Evolutionary conservation across 768 basidiomycete genomes (phyloP).

Genomic region (Tricholoma furcatifolium): DNA sequence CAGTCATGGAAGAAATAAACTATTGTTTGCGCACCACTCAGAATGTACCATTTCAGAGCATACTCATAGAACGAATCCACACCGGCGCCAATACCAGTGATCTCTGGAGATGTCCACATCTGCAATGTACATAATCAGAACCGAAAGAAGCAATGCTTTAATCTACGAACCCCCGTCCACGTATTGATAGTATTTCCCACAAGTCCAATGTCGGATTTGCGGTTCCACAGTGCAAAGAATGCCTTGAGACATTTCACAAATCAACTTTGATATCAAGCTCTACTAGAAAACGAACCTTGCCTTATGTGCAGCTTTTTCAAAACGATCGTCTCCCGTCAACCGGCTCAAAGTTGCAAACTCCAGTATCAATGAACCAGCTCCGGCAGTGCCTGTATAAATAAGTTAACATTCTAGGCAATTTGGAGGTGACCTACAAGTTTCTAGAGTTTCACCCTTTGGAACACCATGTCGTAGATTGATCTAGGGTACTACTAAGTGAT

Average conservation of each 20-base stretch:
- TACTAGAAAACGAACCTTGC: constrained; percentile 35
- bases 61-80: constrained; percentile 97
- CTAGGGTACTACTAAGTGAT: constrained; percentile 34
- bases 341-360: constrained; percentile 94
- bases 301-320: constrained; percentile 85
- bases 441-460: constrained; percentile 67
- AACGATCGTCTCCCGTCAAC: constrained; percentile 85
- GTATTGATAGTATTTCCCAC: constrained; percentile 90
- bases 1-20: not conserved
- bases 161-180: constrained; percentile 65
- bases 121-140: constrained; percentile 20
- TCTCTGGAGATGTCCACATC: constrained; percentile 77
- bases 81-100: constrained; percentile 87
- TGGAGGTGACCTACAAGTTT: constrained; percentile 68
- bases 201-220: constrained; percentile 78
- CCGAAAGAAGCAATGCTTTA: not conserved
- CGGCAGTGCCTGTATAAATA: constrained; percentile 69
- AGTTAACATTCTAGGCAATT: not conserved
- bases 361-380: constrained; percentile 88
- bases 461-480: constrained; percentile 85
- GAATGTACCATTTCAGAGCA: constrained; percentile 87
- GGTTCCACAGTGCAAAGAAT: constrained; percentile 93
- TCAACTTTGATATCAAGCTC: not conserved
- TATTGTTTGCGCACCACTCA: constrained; percentile 55
- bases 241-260: constrained; percentile 38